Conservation (phyloP, 768 basidiomycete genomes). For the Boletus pseudo-olivaceus region DNA sequence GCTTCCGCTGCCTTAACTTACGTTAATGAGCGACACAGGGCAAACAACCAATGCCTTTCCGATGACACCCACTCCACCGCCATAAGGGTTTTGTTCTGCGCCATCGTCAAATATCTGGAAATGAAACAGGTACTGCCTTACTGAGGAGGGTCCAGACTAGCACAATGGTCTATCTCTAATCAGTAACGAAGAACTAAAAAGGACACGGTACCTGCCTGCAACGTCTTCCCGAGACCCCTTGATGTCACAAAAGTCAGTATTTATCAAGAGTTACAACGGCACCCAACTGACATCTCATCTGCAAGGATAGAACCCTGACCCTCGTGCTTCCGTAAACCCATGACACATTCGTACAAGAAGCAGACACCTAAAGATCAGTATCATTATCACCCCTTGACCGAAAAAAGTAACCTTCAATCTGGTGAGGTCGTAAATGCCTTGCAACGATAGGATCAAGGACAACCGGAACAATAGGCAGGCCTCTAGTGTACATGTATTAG, state of each 20-base stretch:
- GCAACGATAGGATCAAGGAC: slow-evolving; percentile 88
- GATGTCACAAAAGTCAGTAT: slow-evolving; percentile 6
- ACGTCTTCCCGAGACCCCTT: slow-evolving; percentile 97
- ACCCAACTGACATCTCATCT: slow-evolving; percentile 76
- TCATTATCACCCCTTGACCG: neutral
- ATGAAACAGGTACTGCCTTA: slow-evolving; percentile 36
- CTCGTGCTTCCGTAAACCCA: slow-evolving; percentile 90
- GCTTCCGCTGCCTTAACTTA: slow-evolving; percentile 34
- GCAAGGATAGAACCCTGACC: slow-evolving; percentile 94
- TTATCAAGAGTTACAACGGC: slow-evolving; percentile 1
- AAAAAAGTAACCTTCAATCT: slow-evolving; percentile 69
- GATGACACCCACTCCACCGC: slow-evolving; percentile 47
- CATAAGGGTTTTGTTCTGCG: slow-evolving; percentile 82
- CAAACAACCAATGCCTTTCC: slow-evolving; percentile 91
- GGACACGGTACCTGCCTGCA: slow-evolving; percentile 49
- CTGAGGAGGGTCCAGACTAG: slow-evolving; percentile 91
- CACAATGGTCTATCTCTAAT: slow-evolving; percentile 61
- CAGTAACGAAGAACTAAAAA: slow-evolving; percentile 1
- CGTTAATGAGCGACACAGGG: slow-evolving; percentile 85
- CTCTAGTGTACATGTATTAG: slow-evolving; percentile 38
- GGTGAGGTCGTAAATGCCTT: slow-evolving; percentile 79
- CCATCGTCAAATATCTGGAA: neutral
- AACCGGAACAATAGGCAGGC: slow-evolving; percentile 66
- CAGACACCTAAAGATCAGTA: slow-evolving; percentile 51
- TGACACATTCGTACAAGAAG: slow-evolving; percentile 94